Evolutionary conservation across 2,329 filamentous ascomycete genomes (phyloP).

Genomic region (Tolypocladium ovalisporum): DNA sequence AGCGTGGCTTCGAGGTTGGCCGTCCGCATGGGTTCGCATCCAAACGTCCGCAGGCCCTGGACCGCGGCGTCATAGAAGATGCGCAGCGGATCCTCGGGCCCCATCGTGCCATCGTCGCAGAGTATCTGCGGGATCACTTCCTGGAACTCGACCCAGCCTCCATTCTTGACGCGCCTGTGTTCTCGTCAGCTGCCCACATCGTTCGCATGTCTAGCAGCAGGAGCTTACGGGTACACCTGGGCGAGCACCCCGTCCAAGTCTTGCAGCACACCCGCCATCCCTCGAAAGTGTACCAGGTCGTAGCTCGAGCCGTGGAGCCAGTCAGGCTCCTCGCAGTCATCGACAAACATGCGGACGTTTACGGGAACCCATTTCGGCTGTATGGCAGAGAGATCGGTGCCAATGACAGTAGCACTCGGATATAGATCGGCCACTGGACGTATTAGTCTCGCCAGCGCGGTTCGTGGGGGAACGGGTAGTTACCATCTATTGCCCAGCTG

Average conservation of each 20-base stretch:
- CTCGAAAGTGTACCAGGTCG: conserved; percentile 44
- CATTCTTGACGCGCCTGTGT: conserved; percentile 27
- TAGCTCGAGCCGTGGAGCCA: conserved; percentile 44
- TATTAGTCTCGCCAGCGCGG: not conserved
- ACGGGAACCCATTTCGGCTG: conserved; percentile 40
- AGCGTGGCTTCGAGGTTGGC: conserved; percentile 23
- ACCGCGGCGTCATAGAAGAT: conserved; percentile 21
- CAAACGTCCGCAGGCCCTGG: conserved; percentile 22
- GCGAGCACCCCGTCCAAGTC: conserved; percentile 36
- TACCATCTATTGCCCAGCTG: conserved; percentile 43
- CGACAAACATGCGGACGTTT: conserved; percentile 51
- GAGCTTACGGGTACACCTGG: conserved; percentile 21
- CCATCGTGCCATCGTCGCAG: conserved; percentile 34
- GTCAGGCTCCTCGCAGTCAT: conserved; percentile 46
- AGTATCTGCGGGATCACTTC: conserved; percentile 29
- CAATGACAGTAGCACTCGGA: conserved; percentile 27
- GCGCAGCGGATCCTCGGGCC: conserved; percentile 24
- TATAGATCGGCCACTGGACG: conserved; percentile 27
- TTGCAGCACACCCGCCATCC: conserved; percentile 37
- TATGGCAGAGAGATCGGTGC: conserved; percentile 33
- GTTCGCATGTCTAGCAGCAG: not conserved
- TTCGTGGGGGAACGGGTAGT: not conserved
- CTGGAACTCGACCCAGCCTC: conserved; percentile 42
- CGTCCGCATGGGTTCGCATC: conserved; percentile 25
- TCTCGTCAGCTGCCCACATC: not conserved